Base-by-base conservation (phyloP, 2,329 filamentous ascomycete genomes). In the Rhytidhysteron rufulum region DNA sequence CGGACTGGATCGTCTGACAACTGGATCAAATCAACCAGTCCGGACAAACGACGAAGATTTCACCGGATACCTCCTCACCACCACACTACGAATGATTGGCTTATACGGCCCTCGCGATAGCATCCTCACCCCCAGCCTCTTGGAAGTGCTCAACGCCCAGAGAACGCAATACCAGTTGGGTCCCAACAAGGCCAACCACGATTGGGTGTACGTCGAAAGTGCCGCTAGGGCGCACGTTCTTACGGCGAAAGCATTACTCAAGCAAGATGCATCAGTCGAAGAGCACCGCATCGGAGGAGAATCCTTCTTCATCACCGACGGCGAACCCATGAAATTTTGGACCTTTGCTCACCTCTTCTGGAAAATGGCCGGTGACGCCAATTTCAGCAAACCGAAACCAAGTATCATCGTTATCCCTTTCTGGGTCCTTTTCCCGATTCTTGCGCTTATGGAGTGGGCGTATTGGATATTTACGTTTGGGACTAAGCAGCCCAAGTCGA, bases 241-340 rank as follows among this genome's bases (percentile, higher is more conserved):
- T 16, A 43, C 48, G 6, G 45, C 48, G 0, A 37, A 47, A 29
- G 43, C 45, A 3, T 46, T 53, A 1, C 21, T 53, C 1, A 27
- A 31, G 5, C 27, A 24, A 22, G 32, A 19, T 17, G 21, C 11
- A 11, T 21, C 30, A 34, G 20, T 34, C 38, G n/a, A 38, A 8
- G 31, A 32, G 7, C 8, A 31, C 25, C 21, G 29, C n/a, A 42
- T 45, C 4, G 47, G 48, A 21, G 45, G 45, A 5, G 45, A 50
- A 31, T 40, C 48, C 3, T 50, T 48, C 41, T 48, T 43, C 39
- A 47, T 50, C 11, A 17, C 48, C n/a, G 45, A 50, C 24, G 34
- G 27, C 1, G 16, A 21, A 5, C 45, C 45, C 4, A 46, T 46
- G 35, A 36, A 30, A 16, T 37, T 48, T 15, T 50, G 45, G 48